Conservation (phyloP, 176 grass and related monocot species). For the Cenchrus americanus region DNA sequence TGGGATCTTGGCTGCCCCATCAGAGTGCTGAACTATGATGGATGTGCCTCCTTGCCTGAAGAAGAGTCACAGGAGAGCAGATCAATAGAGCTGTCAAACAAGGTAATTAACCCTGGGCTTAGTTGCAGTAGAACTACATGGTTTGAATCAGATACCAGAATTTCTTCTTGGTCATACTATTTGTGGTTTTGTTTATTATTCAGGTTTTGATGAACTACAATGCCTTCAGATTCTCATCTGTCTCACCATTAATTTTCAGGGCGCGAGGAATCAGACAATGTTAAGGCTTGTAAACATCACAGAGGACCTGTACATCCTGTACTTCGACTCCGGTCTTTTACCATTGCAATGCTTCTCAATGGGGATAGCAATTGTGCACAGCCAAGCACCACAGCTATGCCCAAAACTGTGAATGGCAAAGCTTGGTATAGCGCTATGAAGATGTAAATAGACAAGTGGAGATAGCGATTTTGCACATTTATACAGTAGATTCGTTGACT, state of each 20-base stretch:
- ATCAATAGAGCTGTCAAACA: conserved; percentile 45
- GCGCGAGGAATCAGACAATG: conserved; percentile 43
- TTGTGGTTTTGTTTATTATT: too few species aligned
- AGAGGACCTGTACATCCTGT: conserved; percentile 58
- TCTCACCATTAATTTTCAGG: conserved; percentile 46
- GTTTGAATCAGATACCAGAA: neutral
- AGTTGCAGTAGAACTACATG: neutral
- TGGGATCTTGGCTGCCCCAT: conserved; percentile 89
- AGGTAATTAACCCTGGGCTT: conserved; percentile 56
- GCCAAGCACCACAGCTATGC: conserved; percentile 46
- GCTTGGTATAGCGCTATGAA: neutral
- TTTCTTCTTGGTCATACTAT: neutral
- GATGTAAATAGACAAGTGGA: neutral
- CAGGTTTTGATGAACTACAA: too few species aligned
- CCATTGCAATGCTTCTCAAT: conserved; percentile 74
- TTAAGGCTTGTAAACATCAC: conserved; percentile 58
- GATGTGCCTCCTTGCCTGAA: neutral
- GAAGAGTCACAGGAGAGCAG: conserved; percentile 38
- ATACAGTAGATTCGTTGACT: neutral
- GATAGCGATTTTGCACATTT: neutral
- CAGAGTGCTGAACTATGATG: conserved; percentile 58
- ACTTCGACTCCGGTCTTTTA: conserved; percentile 57
- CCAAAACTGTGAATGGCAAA: conserved; percentile 50
- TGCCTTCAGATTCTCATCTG: neutral
- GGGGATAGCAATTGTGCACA: conserved; percentile 64